Evolutionary conservation across 345 rosid species (phyloP), one percentile per base, ranked within the genome.

Genomic region (Lumnitzera racemosa): DNA sequence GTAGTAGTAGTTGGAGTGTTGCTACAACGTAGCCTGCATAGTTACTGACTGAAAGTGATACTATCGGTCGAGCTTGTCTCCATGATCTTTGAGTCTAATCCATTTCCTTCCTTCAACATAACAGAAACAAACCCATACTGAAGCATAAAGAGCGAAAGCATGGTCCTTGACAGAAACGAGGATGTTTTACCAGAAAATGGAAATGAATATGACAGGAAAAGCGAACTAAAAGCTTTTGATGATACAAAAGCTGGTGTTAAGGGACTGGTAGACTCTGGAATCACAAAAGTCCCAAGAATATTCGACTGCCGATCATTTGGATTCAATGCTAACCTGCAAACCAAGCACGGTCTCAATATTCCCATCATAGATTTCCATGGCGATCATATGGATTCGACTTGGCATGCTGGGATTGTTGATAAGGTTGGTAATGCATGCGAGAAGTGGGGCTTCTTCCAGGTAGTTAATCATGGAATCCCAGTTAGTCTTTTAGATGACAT

Each of bases 381-480:
- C 15, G 15, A 50, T 2, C 5, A 0, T 36, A 36, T 3, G 4
- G 56, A 31, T 12, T 15, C 56, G n/a, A 51, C 12, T 2, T 15
- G 53, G 17, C 55, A 41, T 36, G 43, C 9, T 16, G 49, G 31
- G 64, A 51, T 36, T 0, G n/a, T 55, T 2, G 49, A 59, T 11
- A 5, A 59, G 46, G 41, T 62, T 5, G 5, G 49, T 27, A 49
- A 24, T 13, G 73, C 79, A 5, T 43, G 47, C 23, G 41, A 53
- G 57, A 58, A 24, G 11, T 67, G 73, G 67, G 70, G 72, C 2
- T 70, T 75, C 57, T 75, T 75, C 47, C 73, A 67, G 29, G 47
- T 61, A 2, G 25, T 64, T 43, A 71, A 67, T 46, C 71, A 72
- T 20, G 69, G 72, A 24, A 65, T 65, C 51, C 61, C 69, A 0